These are phyloP conservation scores for Fusarium compactum DNA, from an alignment of 2,329 filamentous ascomycete species.

Conservation along the genomic window DNA sequence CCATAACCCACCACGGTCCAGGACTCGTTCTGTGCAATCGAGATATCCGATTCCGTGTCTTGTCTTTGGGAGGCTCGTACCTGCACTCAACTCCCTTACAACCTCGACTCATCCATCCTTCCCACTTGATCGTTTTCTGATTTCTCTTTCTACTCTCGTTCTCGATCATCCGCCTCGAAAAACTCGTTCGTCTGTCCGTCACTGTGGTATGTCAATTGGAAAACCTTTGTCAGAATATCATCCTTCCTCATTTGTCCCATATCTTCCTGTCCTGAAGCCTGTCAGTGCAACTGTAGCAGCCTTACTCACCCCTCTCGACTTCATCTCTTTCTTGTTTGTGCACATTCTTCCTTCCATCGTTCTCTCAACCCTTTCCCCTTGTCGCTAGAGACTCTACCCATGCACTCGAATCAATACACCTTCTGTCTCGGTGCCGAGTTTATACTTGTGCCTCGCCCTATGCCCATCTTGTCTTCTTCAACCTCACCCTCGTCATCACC, in stretches of 20 bases:
- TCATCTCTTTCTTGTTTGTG: slow-evolving; percentile 39
- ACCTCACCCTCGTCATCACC: slow-evolving; percentile 2
- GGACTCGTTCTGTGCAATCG: slow-evolving; percentile 39
- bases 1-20: slow-evolving; percentile 30
- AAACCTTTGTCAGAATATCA: slow-evolving; percentile 22
- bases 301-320: slow-evolving; percentile 15
- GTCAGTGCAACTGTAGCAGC: slow-evolving; percentile 18
- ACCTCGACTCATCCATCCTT: slow-evolving; percentile 22
- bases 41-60: slow-evolving; percentile 44
- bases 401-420: slow-evolving; percentile 16
- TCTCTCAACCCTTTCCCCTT: slow-evolving; percentile 5
- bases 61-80: slow-evolving; percentile 34
- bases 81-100: slow-evolving; percentile 31
- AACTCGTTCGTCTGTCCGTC: slow-evolving; percentile 22
- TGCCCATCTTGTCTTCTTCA: slow-evolving; percentile 2
- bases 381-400: background rate
- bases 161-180: slow-evolving; percentile 8
- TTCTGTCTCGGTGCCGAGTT: slow-evolving; percentile 6
- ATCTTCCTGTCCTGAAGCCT: slow-evolving; percentile 20
- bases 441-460: slow-evolving; percentile 10
- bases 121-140: slow-evolving; percentile 12
- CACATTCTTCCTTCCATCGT: slow-evolving; percentile 24
- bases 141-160: slow-evolving; percentile 15
- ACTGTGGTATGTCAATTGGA: slow-evolving; percentile 36
- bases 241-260: slow-evolving; percentile 24